Evolutionary conservation across 208 protist species (phyloP), one percentile per base, ranked within the genome.

Genomic region (Wallacemonas sp.): DNA sequence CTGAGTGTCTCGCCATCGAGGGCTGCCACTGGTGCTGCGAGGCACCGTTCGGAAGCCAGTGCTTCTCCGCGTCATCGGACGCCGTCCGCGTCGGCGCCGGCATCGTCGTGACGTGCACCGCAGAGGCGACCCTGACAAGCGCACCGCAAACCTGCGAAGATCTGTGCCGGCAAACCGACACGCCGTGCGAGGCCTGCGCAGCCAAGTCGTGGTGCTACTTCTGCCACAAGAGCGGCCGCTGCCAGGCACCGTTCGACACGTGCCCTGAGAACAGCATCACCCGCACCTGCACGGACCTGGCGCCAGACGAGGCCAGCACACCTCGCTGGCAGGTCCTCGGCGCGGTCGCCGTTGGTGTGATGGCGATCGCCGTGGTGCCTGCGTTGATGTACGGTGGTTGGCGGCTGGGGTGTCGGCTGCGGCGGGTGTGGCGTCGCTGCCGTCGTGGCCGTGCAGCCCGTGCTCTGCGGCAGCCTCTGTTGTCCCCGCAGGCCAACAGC

Each of bases 11-110:
- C 16, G 26, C 48, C 23, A 50, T 62, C 44, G 11, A 36, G 1
- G 68, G 65, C 36, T 83, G 77, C 50, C 59, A 48, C 20, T 83
- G 72, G 72, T 83, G 77, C 65, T 83, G 77, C 36, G 73, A 79
- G 16, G 57, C 38, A 8, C 59, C 67, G 42, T 41, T 74, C n/a
- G 77, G 72, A 22, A 5, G 23, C 33, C 77, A 77, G 50, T 83
- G 77, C 64, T 71, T 83, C 67, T 31, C 65, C 62, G 48, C 38
- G 1, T 39, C n/a, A n/a, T n/a, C 49, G 16, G n/a, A 44, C 20
- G 32, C 16, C 26, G 36, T 10, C 44, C 20, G 33, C 20, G 32
- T 3, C 23, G 7, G 20, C 38, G 14, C 23, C 16, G 33, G 11
- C 14, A 39, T 8, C 25, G 11, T 18, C 41, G 3, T 41, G 29